Percentiles rank a stretch among this genome's conserved stretches.
These are phyloP conservation scores for Aspergillus panamensis DNA, from an alignment of 495 filamentous ascomycete species.

Conservation along the genomic window DNA sequence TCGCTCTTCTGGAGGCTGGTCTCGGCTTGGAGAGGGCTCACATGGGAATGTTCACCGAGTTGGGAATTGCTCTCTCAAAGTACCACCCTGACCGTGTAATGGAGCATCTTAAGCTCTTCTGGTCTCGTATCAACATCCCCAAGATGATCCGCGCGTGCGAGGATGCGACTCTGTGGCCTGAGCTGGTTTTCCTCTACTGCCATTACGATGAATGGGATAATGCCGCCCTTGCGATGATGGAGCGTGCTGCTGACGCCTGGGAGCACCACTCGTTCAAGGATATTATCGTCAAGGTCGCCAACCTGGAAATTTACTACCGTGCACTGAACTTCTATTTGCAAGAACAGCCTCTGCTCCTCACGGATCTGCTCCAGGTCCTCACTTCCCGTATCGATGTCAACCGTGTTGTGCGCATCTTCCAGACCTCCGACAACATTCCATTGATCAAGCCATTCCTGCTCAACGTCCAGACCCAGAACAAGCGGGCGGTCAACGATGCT, in stretches of 20 bases:
- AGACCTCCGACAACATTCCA: constrained; percentile 96
- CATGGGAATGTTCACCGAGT: constrained; percentile 95
- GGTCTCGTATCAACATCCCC: constrained; percentile 96
- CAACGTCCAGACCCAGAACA: constrained; percentile 96
- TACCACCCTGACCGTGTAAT: constrained; percentile 95
- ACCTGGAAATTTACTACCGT: constrained; percentile 98
- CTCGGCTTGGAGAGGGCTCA: constrained; percentile 88
- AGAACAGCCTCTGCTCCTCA: constrained; percentile 91
- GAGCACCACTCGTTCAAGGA: constrained; percentile 99
- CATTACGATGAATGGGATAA: constrained; percentile 99
- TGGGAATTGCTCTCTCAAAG: constrained; percentile 92
- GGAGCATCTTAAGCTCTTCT: constrained; percentile 99
- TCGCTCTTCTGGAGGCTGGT: constrained; percentile 88
- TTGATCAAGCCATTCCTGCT: constrained; percentile 99
- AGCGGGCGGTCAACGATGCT: constrained; percentile 94
- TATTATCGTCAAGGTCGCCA: constrained; percentile 95
- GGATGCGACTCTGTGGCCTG: constrained; percentile 95
- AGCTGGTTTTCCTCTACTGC: constrained; percentile 97
- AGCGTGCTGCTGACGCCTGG: constrained; percentile 96
- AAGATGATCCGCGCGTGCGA: constrained; percentile 96
- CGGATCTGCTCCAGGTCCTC: constrained; percentile 87
- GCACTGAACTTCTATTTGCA: constrained; percentile 97
- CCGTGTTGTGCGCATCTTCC: constrained; percentile 96
- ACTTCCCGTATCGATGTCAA: constrained; percentile 96
- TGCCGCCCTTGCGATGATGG: constrained; percentile 97